These are phyloP conservation scores for Cunninghamia lanceolata DNA, from an alignment of 75 land plant genomes.

Conservation along the genomic window DNA sequence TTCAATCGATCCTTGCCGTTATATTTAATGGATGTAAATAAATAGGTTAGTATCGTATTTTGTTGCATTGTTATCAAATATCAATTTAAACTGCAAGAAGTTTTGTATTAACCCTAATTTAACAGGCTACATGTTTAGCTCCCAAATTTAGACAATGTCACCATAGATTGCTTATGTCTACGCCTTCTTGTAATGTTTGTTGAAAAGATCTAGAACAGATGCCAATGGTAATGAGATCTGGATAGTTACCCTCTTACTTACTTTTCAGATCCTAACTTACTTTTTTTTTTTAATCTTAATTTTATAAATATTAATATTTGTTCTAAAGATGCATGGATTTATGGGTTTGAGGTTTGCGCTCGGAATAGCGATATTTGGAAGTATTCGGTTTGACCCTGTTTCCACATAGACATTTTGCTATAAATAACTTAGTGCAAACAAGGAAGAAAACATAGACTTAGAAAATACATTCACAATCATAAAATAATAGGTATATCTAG, in stretches of 20 bases:
- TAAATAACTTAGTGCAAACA: too few relatives aligned
- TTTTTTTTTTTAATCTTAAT: neutral
- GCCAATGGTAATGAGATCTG: slow-evolving; percentile 54
- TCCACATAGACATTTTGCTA: too few relatives aligned
- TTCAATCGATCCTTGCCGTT: too few relatives aligned
- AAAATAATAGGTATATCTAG: too few relatives aligned
- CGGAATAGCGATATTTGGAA: too few relatives aligned
- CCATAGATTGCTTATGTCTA: neutral
- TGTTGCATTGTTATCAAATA: neutral
- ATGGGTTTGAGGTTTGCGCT: too few relatives aligned
- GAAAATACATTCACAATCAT: too few relatives aligned
- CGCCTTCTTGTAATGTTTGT: neutral
- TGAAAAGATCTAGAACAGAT: slow-evolving; percentile 37
- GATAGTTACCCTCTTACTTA: slow-evolving; percentile 61
- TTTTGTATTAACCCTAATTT: neutral
- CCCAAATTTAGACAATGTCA: neutral
- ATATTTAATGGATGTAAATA: too few relatives aligned
- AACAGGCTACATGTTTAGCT: neutral
- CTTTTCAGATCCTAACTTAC: slow-evolving; percentile 21
- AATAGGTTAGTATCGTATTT: slow-evolving; percentile 1
- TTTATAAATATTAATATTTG: too few relatives aligned
- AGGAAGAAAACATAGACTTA: too few relatives aligned
- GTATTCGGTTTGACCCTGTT: too few relatives aligned
- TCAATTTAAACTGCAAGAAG: neutral
- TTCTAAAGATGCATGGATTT: too few relatives aligned